Evolutionary conservation across 2,329 filamentous ascomycete species (phyloP).

Genomic region (Diplocarpon rosae): DNA sequence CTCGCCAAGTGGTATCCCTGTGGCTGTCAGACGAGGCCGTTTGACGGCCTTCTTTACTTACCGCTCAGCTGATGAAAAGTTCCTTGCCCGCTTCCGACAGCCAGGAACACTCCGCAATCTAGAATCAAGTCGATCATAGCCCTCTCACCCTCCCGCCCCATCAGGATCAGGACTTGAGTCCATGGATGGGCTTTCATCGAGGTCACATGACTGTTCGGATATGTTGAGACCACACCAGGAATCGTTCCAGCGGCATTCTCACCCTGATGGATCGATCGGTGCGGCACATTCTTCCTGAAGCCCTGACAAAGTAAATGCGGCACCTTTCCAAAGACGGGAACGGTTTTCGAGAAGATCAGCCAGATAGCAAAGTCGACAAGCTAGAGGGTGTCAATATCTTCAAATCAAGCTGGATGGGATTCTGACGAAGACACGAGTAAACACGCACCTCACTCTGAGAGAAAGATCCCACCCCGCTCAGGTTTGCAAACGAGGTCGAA

Average conservation of each 20-base stretch:
- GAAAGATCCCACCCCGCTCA: constrained; percentile 34
- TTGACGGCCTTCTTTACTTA: constrained; percentile 27
- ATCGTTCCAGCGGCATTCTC: constrained; percentile 36
- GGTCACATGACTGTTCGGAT: constrained; percentile 60
- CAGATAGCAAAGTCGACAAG: constrained; percentile 70
- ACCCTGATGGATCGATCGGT: constrained; percentile 13
- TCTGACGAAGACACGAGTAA: constrained; percentile 3
- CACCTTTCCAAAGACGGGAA: constrained; percentile 39
- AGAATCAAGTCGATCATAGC: constrained; percentile 70
- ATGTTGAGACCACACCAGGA: constrained; percentile 52
- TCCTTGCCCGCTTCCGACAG: constrained; percentile 45
- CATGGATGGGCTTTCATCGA: constrained; percentile 61
- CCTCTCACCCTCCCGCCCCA: constrained; percentile 64
- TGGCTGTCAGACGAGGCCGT: not conserved
- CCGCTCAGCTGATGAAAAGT: constrained; percentile 76
- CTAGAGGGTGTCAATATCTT: constrained; percentile 31
- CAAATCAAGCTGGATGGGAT: constrained; percentile 6
- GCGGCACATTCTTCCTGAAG: constrained; percentile 42
- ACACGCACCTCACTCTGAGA: constrained; percentile 53
- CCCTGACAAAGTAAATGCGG: constrained; percentile 78
- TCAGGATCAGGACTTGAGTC: constrained; percentile 60
- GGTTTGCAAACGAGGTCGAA: constrained; percentile 38
- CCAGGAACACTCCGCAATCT: constrained; percentile 64
- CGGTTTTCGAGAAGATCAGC: constrained; percentile 56
- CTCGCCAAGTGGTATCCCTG: constrained; percentile 13